phyloP scores from a whole-genome alignment of 306 rosid genomes.

The Gastrolobium villosum region DNA sequence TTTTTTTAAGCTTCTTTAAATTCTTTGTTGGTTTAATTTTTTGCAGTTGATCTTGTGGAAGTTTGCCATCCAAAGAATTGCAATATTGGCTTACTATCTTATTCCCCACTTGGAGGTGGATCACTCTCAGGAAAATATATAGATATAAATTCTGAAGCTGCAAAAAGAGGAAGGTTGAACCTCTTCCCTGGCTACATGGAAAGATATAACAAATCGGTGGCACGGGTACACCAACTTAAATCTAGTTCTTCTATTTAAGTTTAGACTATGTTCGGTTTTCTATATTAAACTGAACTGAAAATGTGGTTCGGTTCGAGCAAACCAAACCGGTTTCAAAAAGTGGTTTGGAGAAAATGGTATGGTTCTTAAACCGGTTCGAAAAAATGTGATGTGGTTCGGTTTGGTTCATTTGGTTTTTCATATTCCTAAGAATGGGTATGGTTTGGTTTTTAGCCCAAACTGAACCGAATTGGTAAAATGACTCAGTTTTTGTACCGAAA shows the following conservation, averaged over 20 bases:
- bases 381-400: too few relatives aligned
- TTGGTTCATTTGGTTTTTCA: too few relatives aligned
- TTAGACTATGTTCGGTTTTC: not conserved
- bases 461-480: too few relatives aligned
- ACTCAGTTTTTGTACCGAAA: too few relatives aligned
- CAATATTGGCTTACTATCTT: constrained; percentile 84
- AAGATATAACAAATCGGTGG: constrained; percentile 76
- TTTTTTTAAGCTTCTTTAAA: constrained; percentile 1
- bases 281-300: too few relatives aligned
- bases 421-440: too few relatives aligned
- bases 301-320: too few relatives aligned
- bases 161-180: constrained; percentile 74
- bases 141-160: constrained; percentile 70
- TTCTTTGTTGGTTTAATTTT: constrained; percentile 39
- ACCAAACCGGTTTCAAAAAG: too few relatives aligned
- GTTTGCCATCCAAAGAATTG: constrained; percentile 88
- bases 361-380: too few relatives aligned
- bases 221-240: constrained; percentile 64
- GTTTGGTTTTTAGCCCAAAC: too few relatives aligned
- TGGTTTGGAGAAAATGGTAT: too few relatives aligned
- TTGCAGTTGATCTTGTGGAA: constrained; percentile 88
- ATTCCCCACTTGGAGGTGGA: constrained; percentile 89
- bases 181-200: constrained; percentile 93
- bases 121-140: constrained; percentile 83
- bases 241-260: constrained; percentile 25